Evolutionary conservation across 805 yeast genomes (phyloP).

Genomic region (Ogataea wickerhamii): DNA sequence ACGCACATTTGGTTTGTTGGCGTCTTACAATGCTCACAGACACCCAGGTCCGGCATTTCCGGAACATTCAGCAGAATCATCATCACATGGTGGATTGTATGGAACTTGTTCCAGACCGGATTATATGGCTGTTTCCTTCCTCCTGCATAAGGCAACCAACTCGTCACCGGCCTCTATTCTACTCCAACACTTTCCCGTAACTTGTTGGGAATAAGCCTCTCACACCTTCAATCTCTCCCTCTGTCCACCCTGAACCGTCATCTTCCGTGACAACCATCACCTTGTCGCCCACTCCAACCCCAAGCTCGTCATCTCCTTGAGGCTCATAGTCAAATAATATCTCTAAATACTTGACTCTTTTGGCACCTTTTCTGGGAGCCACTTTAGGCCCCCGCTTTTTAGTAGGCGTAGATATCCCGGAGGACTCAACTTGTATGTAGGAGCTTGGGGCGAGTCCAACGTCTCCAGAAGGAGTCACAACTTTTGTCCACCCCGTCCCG

Average conservation of each 20-base stretch:
- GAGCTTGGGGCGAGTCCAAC: slow-evolving; percentile 84
- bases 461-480: slow-evolving; percentile 41
- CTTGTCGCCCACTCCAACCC: slow-evolving; percentile 67
- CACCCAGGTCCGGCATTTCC: slow-evolving; percentile 23
- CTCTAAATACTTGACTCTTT: slow-evolving; percentile 56
- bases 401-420: slow-evolving; percentile 10
- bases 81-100: slow-evolving; percentile 46
- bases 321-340: slow-evolving; percentile 77
- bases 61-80: slow-evolving; percentile 4
- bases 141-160: slow-evolving; percentile 76
- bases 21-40: slow-evolving; percentile 10
- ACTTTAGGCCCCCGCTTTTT: slow-evolving; percentile 70
- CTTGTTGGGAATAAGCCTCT: slow-evolving; percentile 77
- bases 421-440: slow-evolving; percentile 51
- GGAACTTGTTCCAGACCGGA: slow-evolving; percentile 68
- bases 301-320: slow-evolving; percentile 75
- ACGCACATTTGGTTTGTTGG: slow-evolving; percentile 70
- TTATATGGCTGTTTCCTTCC: slow-evolving; percentile 83
- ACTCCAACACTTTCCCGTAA: slow-evolving; percentile 44
- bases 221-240: slow-evolving; percentile 69
- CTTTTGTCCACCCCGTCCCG: slow-evolving; percentile 90
- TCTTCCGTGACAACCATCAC: slow-evolving; percentile 65
- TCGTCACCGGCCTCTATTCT: slow-evolving; percentile 39
- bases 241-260: slow-evolving; percentile 92
- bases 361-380: slow-evolving; percentile 66